Conservation (phyloP, 2,329 filamentous ascomycete species). For the Nemania serpens region DNA sequence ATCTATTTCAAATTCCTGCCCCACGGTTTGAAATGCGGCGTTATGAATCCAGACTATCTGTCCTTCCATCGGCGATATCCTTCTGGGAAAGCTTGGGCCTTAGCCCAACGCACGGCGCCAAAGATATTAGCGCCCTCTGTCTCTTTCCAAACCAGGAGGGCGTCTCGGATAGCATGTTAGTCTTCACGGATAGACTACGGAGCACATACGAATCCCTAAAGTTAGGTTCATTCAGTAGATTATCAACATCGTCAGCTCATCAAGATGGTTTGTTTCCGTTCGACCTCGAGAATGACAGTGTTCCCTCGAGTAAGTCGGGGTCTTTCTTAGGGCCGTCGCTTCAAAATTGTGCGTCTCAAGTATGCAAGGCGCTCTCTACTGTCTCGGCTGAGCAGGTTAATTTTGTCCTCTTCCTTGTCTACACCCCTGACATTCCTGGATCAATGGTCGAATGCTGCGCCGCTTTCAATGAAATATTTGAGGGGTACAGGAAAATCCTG, state of each 20-base stretch:
- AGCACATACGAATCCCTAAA: conserved; percentile 76
- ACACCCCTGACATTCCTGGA: conserved; percentile 65
- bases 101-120: conserved; percentile 70
- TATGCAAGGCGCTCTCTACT: conserved; percentile 53
- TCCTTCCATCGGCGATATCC: conserved; percentile 72
- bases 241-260: conserved; percentile 50
- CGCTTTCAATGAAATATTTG: conserved; percentile 74
- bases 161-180: conserved; percentile 62
- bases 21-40: conserved; percentile 76
- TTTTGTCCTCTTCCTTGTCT: conserved; percentile 77
- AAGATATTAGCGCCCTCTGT: conserved; percentile 73
- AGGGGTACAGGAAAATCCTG: conserved; percentile 60
- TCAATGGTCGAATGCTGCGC: conserved; percentile 73
- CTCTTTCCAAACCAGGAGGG: conserved; percentile 71
- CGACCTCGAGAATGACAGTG: conserved; percentile 51
- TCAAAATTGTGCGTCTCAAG: conserved; percentile 53
- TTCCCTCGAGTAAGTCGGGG: conserved; percentile 48
- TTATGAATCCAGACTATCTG: conserved; percentile 69
- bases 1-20: conserved; percentile 65
- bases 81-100: conserved; percentile 86
- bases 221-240: conserved; percentile 66
- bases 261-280: conserved; percentile 56
- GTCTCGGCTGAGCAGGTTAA: conserved; percentile 56
- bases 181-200: conserved; percentile 70
- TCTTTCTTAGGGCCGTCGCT: conserved; percentile 52